Evolutionary conservation across 2,329 filamentous ascomycete species (phyloP).

Genomic region (Epichloe amarillans): DNA sequence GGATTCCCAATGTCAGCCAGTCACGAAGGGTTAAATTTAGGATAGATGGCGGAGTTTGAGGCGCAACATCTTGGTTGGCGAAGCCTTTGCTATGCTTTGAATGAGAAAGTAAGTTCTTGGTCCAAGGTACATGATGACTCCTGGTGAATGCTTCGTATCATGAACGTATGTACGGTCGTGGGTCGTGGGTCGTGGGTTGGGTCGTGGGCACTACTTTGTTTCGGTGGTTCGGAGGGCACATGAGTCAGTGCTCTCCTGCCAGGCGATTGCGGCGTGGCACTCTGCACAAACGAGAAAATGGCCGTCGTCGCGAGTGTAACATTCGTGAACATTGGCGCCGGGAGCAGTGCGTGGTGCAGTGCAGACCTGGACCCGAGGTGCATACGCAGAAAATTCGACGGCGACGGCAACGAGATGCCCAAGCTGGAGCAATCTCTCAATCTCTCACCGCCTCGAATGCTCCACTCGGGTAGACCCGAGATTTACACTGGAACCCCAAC

Average conservation of each 20-base stretch:
- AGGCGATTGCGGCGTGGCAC: conserved; percentile 1
- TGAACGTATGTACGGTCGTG: not conserved
- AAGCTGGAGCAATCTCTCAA: too few species aligned
- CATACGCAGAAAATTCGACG: too few species aligned
- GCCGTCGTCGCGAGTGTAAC: conserved; percentile 6
- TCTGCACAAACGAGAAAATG: conserved; percentile 7
- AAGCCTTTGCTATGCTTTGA: not conserved
- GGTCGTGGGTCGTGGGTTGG: not conserved
- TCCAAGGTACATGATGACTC: not conserved
- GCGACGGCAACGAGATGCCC: too few species aligned
- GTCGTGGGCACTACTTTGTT: not conserved
- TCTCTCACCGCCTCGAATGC: too few species aligned
- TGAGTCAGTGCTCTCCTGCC: not conserved
- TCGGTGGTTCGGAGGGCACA: too few species aligned
- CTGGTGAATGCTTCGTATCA: not conserved
- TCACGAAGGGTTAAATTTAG: not conserved
- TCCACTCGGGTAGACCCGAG: too few species aligned
- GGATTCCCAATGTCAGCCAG: not conserved
- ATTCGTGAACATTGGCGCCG: conserved; percentile 1
- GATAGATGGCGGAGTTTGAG: not conserved
- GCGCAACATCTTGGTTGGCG: not conserved
- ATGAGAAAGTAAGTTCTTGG: too few species aligned
- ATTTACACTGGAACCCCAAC: too few species aligned
- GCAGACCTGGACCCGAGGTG: too few species aligned
- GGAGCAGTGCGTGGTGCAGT: conserved; percentile 4